Evolutionary conservation across 768 basidiomycete genomes (phyloP).

Genomic region (Termitomyces sp.): DNA sequence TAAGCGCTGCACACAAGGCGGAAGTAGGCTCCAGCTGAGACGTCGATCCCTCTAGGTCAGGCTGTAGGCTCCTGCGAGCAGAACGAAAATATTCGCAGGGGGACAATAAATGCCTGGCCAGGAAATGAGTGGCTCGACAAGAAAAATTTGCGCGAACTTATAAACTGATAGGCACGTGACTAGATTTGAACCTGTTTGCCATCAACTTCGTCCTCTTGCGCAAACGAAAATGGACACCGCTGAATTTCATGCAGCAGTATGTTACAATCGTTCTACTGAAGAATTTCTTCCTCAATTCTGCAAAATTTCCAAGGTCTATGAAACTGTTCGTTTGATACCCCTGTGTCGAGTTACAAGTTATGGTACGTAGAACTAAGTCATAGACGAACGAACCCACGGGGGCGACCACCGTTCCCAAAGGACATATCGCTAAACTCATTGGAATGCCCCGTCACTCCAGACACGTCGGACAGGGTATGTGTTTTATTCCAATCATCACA

Average conservation of each 20-base stretch:
- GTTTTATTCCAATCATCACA: neutral
- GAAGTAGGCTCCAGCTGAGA: conserved; percentile 30
- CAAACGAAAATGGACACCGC: conserved; percentile 43
- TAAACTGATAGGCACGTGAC: conserved; percentile 10
- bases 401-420: conserved; percentile 26
- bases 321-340: conserved; percentile 67
- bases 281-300: neutral
- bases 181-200: conserved; percentile 7
- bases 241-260: conserved; percentile 56
- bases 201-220: neutral
- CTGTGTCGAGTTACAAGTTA: conserved; percentile 67
- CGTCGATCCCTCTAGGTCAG: conserved; percentile 19
- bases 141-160: conserved; percentile 1
- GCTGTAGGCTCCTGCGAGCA: conserved; percentile 31
- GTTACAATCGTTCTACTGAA: conserved; percentile 8
- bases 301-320: conserved; percentile 52
- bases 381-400: neutral
- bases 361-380: conserved; percentile 33
- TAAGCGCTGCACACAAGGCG: conserved; percentile 15
- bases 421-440: conserved; percentile 73
- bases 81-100: conserved; percentile 22
- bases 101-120: conserved; percentile 29
- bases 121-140: conserved; percentile 22
- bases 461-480: conserved; percentile 76
- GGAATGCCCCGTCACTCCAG: conserved; percentile 77